phyloP scores from a whole-genome alignment of 2,329 filamentous ascomycete species.

The Aspergillus ochraceus region DNA sequence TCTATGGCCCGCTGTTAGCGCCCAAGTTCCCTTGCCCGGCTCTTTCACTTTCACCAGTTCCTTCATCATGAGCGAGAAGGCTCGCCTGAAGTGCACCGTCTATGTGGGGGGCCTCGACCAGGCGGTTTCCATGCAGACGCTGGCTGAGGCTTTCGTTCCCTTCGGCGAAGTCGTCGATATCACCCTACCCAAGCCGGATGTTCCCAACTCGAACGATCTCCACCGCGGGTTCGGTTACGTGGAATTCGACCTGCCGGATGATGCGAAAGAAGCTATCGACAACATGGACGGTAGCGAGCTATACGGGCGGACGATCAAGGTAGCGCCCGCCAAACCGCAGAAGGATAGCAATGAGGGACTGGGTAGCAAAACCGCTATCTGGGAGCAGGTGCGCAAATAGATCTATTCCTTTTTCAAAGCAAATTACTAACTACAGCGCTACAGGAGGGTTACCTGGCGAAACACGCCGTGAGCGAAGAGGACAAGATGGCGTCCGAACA shows the following conservation, averaged over 20 bases:
- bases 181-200: conserved; percentile 82
- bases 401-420: not conserved
- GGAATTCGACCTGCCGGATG: conserved; percentile 81
- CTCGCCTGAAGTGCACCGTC: conserved; percentile 85
- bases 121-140: conserved; percentile 69
- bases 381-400: conserved; percentile 77
- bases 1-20: not conserved
- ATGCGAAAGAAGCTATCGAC: conserved; percentile 93
- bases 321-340: conserved; percentile 86
- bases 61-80: conserved; percentile 70
- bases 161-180: conserved; percentile 96
- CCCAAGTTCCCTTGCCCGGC: not conserved
- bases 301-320: conserved; percentile 88
- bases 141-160: conserved; percentile 91
- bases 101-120: conserved; percentile 88
- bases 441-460: conserved; percentile 90
- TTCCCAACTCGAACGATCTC: conserved; percentile 71
- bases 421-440: conserved; percentile 25
- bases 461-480: conserved; percentile 81
- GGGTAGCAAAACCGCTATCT: conserved; percentile 89
- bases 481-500: conserved; percentile 64
- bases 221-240: conserved; percentile 97
- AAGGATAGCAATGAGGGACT: conserved; percentile 85
- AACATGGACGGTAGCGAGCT: conserved; percentile 99
- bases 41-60: conserved; percentile 7